These are phyloP conservation scores for Noccaea bulbosa DNA, from an alignment of 345 rosid genomes.

Conservation along the genomic window DNA sequence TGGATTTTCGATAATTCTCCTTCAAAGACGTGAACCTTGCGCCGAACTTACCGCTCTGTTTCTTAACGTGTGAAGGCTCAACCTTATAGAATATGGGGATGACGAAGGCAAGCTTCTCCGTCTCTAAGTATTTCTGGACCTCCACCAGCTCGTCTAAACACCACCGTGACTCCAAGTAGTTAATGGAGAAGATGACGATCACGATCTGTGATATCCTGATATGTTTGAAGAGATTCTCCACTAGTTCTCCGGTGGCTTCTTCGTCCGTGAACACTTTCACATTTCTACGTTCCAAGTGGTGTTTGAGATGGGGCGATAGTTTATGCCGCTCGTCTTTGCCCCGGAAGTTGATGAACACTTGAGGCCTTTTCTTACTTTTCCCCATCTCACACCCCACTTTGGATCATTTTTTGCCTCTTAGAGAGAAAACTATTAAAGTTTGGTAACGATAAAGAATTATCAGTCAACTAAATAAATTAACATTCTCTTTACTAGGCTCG, in stretches of 20 bases:
- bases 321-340: neutral
- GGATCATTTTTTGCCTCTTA: neutral
- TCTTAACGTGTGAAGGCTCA: neutral
- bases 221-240: neutral
- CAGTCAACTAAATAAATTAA: no score
- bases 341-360: constrained; percentile 29
- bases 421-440: no score
- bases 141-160: constrained; percentile 26
- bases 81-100: constrained; percentile 30
- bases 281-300: constrained; percentile 9
- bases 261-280: constrained; percentile 38
- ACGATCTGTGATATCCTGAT: constrained; percentile 14
- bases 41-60: constrained; percentile 26
- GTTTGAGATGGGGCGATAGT: constrained; percentile 5
- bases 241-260: neutral
- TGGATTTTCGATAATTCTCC: neutral
- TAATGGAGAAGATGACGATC: constrained; percentile 27
- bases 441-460: no score
- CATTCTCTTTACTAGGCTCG: no score
- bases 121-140: constrained; percentile 19
- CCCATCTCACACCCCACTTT: constrained; percentile 9
- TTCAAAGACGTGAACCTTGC: neutral
- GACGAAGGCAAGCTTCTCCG: neutral
- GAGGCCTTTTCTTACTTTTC: neutral
- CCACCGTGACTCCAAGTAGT: constrained; percentile 17